Evolutionary conservation across 2,329 filamentous ascomycete genomes (phyloP).

Genomic region (Didymella pomorum): DNA sequence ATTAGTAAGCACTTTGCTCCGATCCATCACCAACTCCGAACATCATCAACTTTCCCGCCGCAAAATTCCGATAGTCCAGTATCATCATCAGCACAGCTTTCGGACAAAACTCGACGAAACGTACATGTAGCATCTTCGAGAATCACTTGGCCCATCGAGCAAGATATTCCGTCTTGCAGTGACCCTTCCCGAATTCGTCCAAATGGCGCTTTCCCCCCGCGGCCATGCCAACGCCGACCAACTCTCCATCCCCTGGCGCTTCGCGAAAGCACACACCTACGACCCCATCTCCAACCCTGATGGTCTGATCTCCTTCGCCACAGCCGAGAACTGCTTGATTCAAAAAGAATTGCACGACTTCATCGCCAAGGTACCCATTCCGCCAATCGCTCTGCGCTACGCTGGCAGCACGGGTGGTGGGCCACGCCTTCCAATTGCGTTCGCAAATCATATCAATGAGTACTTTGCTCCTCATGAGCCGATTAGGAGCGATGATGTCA

Average conservation of each 20-base stretch:
- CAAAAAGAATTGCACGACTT: conserved; percentile 52
- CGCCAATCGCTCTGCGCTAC: conserved; percentile 1
- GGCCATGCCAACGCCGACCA: conserved; percentile 21
- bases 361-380: not conserved
- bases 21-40: conserved; percentile 8
- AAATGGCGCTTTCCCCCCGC: conserved; percentile 21
- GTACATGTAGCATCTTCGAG: not conserved
- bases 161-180: not conserved
- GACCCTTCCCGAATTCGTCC: not conserved
- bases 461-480: conserved; percentile 15
- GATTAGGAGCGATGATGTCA: conserved; percentile 49
- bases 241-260: conserved; percentile 26
- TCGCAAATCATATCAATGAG: conserved; percentile 7
- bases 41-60: not conserved
- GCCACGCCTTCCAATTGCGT: not conserved
- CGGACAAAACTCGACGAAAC: not conserved
- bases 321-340: conserved; percentile 63
- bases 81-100: not conserved
- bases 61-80: not conserved
- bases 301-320: conserved; percentile 60
- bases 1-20: conserved; percentile 14
- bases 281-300: conserved; percentile 51
- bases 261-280: conserved; percentile 41
- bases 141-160: not conserved
- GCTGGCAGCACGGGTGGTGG: conserved; percentile 2